These are phyloP conservation scores for Fusarium armeniacum DNA, from an alignment of 2,329 filamentous ascomycete genomes.

Conservation along the genomic window DNA sequence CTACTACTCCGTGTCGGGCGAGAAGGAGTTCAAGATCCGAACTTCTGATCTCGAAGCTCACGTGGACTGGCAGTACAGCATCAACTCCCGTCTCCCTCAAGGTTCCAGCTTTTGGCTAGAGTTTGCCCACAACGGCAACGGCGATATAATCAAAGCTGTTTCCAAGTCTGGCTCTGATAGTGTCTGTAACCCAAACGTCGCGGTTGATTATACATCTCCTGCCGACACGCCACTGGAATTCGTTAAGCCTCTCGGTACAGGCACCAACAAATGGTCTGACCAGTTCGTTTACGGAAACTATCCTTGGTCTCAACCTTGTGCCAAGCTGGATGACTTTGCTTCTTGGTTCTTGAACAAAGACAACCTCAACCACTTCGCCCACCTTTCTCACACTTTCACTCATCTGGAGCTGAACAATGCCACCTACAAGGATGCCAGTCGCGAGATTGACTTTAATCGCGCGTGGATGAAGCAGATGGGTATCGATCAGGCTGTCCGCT, in stretches of 20 bases:
- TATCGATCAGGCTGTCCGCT: constrained; percentile 30
- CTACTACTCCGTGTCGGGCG: constrained; percentile 21
- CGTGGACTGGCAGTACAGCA: constrained; percentile 33
- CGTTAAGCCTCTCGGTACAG: constrained; percentile 25
- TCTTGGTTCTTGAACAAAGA: constrained; percentile 30
- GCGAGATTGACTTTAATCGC: constrained; percentile 38
- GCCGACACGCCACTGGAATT: constrained; percentile 32
- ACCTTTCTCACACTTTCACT: constrained; percentile 37
- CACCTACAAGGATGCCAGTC: constrained; percentile 33
- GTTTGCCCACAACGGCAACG: constrained; percentile 39
- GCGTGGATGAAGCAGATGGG: constrained; percentile 34
- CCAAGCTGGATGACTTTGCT: constrained; percentile 33
- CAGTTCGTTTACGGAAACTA: constrained; percentile 15
- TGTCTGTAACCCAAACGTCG: constrained; percentile 4
- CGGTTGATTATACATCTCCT: constrained; percentile 26
- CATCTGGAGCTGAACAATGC: constrained; percentile 39
- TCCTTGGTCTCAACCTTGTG: constrained; percentile 33
- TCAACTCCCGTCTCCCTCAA: constrained; percentile 32
- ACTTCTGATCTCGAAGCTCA: constrained; percentile 31
- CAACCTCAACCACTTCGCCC: constrained; percentile 38
- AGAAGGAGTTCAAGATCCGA: constrained; percentile 34
- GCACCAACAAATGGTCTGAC: constrained; percentile 29
- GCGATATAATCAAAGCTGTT: constrained; percentile 30
- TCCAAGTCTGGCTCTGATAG: neutral
- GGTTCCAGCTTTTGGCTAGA: constrained; percentile 36